A percentile compares a stretch with the other conserved stretches of the same genome.
phyloP scores from a whole-genome alignment of 805 yeast genomes.

The Candida sithepensis region DNA sequence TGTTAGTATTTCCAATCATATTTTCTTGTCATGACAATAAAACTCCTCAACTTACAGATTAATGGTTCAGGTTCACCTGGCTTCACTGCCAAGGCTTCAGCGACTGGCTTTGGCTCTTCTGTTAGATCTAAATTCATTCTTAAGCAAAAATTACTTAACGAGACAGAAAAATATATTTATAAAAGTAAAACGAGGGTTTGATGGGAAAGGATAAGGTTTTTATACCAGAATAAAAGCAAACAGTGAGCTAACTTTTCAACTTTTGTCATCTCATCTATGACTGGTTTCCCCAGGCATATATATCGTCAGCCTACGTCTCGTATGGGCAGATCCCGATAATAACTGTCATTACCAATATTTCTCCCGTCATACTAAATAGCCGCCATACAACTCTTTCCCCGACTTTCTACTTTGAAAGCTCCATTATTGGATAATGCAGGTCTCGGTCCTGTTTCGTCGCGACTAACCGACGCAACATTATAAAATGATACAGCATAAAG shows the following conservation, averaged over 20 bases:
- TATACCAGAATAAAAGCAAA: not conserved
- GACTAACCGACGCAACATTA: no score
- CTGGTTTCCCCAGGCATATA: not conserved
- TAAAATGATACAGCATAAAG: no score
- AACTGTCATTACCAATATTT: not conserved
- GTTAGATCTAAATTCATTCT: conserved; percentile 23
- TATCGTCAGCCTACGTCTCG: no score
- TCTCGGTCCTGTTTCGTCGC: not conserved
- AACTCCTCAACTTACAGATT: conserved; percentile 23
- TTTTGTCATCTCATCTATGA: not conserved
- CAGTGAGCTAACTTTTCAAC: conserved; percentile 1
- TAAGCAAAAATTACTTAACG: no score
- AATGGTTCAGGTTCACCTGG: conserved; percentile 19
- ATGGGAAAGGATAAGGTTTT: no score
- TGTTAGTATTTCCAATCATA: not conserved
- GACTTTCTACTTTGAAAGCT: not conserved
- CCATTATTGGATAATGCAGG: not conserved
- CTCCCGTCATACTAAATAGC: not conserved
- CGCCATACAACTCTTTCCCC: not conserved
- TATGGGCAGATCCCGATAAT: not conserved
- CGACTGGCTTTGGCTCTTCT: conserved; percentile 11
- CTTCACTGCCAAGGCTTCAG: conserved; percentile 6
- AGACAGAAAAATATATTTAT: no score
- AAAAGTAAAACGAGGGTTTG: no score
- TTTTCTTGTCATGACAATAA: not conserved